Evolutionary conservation across 306 rosid genomes (phyloP).

Genomic region (Lithocarpus polystachyus): DNA sequence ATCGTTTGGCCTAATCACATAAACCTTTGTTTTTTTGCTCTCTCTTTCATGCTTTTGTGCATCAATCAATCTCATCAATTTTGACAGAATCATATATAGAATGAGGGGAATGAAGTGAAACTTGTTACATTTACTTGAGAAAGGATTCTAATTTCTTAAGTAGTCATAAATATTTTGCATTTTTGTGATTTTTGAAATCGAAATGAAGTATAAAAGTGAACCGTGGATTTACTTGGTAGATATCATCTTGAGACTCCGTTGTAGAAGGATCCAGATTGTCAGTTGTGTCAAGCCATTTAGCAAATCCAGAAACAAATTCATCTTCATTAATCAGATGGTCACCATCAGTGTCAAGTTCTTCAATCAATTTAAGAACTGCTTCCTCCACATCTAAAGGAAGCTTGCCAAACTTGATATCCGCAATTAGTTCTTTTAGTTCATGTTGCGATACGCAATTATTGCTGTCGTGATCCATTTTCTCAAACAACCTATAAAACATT

Average conservation of each 20-base stretch:
- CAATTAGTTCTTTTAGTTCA: conserved; percentile 33
- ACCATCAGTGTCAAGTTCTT: conserved; percentile 32
- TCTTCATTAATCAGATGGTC: conserved; percentile 27
- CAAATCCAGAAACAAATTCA: conserved; percentile 28
- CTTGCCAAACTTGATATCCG: conserved; percentile 20
- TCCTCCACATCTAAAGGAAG: conserved; percentile 32
- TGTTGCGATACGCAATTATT: conserved; percentile 28
- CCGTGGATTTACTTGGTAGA: conserved; percentile 24
- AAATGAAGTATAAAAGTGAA: neutral
- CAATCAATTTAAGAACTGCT: conserved; percentile 26
- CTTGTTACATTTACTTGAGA: neutral
- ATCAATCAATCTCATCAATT: too few species aligned
- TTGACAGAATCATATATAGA: too few species aligned
- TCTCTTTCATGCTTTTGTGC: too few species aligned
- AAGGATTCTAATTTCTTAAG: neutral
- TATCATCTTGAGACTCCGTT: conserved; percentile 18
- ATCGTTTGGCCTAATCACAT: too few species aligned
- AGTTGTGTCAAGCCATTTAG: conserved; percentile 23
- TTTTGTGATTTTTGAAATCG: neutral
- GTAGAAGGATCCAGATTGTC: conserved; percentile 8
- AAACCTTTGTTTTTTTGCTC: too few species aligned
- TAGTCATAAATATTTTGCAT: neutral
- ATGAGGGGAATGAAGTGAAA: neutral
- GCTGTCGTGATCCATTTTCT: conserved; percentile 20
- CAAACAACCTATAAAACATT: conserved; percentile 35